Base-by-base conservation (phyloP, 1,284 basidiomycete genomes). In the Cutaneotrichosporon sp. region DNA sequence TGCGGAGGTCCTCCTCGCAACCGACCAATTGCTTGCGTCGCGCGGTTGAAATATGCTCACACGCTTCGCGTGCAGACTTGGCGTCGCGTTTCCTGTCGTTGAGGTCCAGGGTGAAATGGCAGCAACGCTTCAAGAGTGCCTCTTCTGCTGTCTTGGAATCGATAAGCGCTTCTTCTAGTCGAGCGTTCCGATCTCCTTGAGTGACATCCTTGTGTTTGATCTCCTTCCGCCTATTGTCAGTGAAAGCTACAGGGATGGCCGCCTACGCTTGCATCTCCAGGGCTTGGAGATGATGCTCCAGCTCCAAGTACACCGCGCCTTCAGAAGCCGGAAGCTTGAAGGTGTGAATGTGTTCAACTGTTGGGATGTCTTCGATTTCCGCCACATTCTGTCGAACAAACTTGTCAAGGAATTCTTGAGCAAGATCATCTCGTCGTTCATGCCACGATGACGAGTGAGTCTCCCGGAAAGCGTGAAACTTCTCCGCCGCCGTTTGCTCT, bases 381-480 rank as follows among this genome's bases (percentile, higher is more conserved):
- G 92, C 91, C 52, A 94, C 85, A 69, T 97, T 97, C 84, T 96
- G 90, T 60, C 90, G 82, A 54, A 92, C 88, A 65, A 89, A 92
- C 41, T 79, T 82, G 63, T 92, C 80, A 41, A 92, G 74, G 80
- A 96, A 97, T 17, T 74, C 72, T 66, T 97, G 93, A 0, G 89
- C 92, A 16, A 92, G 76, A 54, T 83, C 77, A 65, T 92, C 85
- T 8, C 92, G 84, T 61, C 90, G 85, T 1, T 84, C 84, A 68
- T 96, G 92, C 92, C 92, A 97, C 59, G 91, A 87, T 19, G 87
- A 74, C 39, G 86, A 92, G 66, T 90, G 91, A 17, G 92, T 86
- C 67, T 97, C 93, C 25, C 91, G 84, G 84, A 93, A 97, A 1
- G 92, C 93, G 71, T 96, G 90, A 81, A 97, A 97, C 61, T 84